Base-by-base conservation (phyloP, 768 basidiomycete species). In the Mycena metata region DNA sequence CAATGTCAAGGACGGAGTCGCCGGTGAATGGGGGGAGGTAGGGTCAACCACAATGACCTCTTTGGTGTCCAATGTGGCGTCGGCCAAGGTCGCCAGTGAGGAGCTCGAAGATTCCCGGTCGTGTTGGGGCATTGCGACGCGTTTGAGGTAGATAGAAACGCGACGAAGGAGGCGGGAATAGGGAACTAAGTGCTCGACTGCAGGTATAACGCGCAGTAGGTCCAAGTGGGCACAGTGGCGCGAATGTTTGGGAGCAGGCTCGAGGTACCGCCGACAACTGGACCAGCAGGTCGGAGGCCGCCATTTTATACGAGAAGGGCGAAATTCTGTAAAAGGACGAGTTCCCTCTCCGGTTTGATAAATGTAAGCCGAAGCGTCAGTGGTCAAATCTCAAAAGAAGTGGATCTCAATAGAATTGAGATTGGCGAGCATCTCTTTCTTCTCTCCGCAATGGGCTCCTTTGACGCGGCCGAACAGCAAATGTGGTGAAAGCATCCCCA, bases 371-470 rank as follows among this genome's bases (percentile, higher is more conserved):
- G 61, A 46, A 36, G 16, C 11, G 16, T 56, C 30, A 30, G 30
- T 41, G 33, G 51, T 30, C 35, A 21, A 49, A 51, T 66, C 60
- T 57, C 30, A 55, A 64, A 47, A 45, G 45, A 60, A 42, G 24
- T 42, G 41, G 15, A 19, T 55, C 54, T 41, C 60, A 74, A 73
- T 75, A 70, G 78, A 78, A 76, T 75, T 69, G 73, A 79, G 81
- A 81, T 82, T 80, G 69, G 78, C 78, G 79, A 81, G 71, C 11
- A 76, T 76, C 67, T 67, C 54, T 76, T 72, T 72, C 64, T 72
- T 74, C 76, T 75, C 56, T 23, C 21, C n/a, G 58, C 66, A 66
- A 72, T 73, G 63, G 42, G 47, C 13, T 13, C 36, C n/a, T 63
- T 63, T 68, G 63, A 60, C 55, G 62, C 51, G n/a, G 43, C 17